Evolutionary conservation across 2,329 filamentous ascomycete species (phyloP).

Genomic region (Xenosphaeropsis pyriputrescens): DNA sequence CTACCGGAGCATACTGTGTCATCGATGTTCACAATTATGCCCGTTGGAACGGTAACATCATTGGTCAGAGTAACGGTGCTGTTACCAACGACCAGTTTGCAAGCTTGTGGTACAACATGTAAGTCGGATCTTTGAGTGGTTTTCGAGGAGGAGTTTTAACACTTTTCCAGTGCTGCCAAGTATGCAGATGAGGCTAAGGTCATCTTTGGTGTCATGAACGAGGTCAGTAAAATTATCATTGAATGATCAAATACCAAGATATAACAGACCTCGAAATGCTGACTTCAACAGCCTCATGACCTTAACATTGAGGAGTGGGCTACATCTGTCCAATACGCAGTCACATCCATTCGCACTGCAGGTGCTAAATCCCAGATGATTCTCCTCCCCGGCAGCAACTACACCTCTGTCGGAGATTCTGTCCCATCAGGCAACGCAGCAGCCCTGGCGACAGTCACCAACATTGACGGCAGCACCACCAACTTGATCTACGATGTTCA

Average conservation of each 20-base stretch:
- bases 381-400: conserved; percentile 47
- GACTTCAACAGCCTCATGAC: conserved; percentile 9
- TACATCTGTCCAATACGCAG: conserved; percentile 40
- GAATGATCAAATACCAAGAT: too few species aligned
- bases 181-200: conserved; percentile 36
- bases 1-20: conserved; percentile 40
- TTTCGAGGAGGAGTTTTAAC: too few species aligned
- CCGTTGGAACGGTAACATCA: conserved; percentile 44
- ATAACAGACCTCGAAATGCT: too few species aligned
- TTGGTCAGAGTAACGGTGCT: conserved; percentile 41
- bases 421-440: conserved; percentile 32
- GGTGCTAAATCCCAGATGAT: conserved; percentile 49
- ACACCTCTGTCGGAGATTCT: conserved; percentile 32
- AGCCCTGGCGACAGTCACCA: conserved; percentile 34
- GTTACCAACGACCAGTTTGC: conserved; percentile 42
- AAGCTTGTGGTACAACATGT: conserved; percentile 38
- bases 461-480: conserved; percentile 38
- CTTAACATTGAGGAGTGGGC: conserved; percentile 36
- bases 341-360: conserved; percentile 47
- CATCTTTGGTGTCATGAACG: conserved; percentile 55
- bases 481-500: conserved; percentile 42
- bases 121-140: too few species aligned
- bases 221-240: conserved; percentile 17
- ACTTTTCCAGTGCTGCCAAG: conserved; percentile 26
- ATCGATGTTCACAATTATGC: conserved; percentile 44